These are phyloP conservation scores for Phytopythium mirpurense DNA, from an alignment of 352 stramenopile species.

Conservation along the genomic window DNA sequence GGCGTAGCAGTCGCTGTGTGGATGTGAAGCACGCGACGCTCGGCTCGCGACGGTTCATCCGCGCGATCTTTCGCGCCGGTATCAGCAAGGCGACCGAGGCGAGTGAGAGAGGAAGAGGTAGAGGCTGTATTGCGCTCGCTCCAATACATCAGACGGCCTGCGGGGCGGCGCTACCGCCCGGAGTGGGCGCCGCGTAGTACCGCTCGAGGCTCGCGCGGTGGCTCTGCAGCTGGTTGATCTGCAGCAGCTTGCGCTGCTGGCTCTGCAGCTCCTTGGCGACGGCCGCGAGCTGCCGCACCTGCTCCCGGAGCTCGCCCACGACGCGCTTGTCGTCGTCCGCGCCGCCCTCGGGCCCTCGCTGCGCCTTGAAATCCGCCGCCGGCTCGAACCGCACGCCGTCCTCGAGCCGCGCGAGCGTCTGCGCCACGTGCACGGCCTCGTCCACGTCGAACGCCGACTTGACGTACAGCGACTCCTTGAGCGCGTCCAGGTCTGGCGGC, in stretches of 20 bases:
- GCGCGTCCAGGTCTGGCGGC: constrained; percentile 3
- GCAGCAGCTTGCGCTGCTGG: constrained; percentile 5
- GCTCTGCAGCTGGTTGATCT: neutral
- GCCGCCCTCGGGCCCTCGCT: neutral
- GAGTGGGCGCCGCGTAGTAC: neutral
- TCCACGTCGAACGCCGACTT: constrained; percentile 12
- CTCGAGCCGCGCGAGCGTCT: neutral
- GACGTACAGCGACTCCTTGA: constrained; percentile 7
- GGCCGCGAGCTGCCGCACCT: constrained; percentile 4
- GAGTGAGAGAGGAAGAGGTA: no score
- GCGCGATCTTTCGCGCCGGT: neutral
- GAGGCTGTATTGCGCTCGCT: no score
- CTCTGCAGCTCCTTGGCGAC: constrained; percentile 6
- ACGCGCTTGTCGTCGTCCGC: neutral
- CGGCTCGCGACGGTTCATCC: no score
- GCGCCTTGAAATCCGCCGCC: neutral
- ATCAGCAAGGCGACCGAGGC: constrained; percentile 1
- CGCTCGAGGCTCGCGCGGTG: constrained; percentile 5
- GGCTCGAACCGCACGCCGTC: constrained; percentile 6
- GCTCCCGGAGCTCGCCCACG: neutral
- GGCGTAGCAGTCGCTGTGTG: no score
- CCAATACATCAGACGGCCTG: constrained; percentile 1
- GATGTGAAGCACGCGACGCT: no score
- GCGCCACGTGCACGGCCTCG: constrained; percentile 3
- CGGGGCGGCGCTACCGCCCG: neutral